These are phyloP conservation scores for Avena eriantha DNA, from an alignment of 176 grass and related monocot species.

Conservation along the genomic window DNA sequence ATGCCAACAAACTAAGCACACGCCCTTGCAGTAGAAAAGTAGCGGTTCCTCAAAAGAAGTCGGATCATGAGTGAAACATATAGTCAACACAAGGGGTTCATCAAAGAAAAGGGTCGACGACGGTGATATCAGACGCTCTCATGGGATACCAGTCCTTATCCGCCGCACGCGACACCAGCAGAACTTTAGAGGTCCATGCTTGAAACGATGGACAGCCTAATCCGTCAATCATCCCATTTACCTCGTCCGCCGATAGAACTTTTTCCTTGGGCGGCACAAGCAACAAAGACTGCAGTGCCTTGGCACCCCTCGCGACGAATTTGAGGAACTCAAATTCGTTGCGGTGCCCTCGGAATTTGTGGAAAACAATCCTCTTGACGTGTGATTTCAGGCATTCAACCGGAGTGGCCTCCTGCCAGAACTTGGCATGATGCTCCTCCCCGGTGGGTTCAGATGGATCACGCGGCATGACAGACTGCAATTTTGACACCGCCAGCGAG, in stretches of 20 bases:
- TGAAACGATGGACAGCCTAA: background rate
- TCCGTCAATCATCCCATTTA: background rate
- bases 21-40: too few relatives aligned
- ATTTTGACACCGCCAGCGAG: too few relatives aligned
- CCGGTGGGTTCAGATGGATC: too few relatives aligned
- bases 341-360: background rate
- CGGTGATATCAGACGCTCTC: too few relatives aligned
- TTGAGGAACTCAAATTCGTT: background rate
- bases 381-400: conserved; percentile 9
- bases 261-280: background rate
- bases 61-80: too few relatives aligned
- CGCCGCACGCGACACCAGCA: background rate
- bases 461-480: too few relatives aligned
- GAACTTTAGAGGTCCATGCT: background rate
- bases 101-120: too few relatives aligned
- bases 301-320: background rate
- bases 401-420: background rate
- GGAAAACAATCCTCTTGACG: background rate
- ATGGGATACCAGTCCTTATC: too few relatives aligned
- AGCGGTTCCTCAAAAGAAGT: too few relatives aligned
- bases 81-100: too few relatives aligned
- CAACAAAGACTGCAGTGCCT: background rate
- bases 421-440: background rate
- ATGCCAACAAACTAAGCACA: too few relatives aligned
- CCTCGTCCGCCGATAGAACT: too few relatives aligned